These are phyloP conservation scores for Alloascoidea africana DNA, from an alignment of 805 yeast genomes.

Conservation along the genomic window DNA sequence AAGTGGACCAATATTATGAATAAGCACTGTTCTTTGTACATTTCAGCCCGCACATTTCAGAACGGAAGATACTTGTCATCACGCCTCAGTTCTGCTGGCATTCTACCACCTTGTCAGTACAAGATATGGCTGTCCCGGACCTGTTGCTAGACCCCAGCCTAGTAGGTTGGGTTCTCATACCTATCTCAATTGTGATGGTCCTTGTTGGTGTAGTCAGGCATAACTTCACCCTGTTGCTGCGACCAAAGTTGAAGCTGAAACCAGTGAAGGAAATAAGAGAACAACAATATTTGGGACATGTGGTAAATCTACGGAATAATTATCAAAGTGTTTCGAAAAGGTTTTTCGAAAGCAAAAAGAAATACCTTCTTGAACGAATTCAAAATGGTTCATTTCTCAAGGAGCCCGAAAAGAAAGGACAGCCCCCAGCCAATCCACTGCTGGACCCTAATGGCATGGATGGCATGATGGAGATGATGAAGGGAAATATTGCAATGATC, in stretches of 20 bases:
- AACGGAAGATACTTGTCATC: no score
- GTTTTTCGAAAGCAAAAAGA: conserved; percentile 40
- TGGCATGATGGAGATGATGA: conserved; percentile 59
- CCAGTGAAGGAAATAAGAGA: conserved; percentile 39
- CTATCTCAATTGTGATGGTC: conserved; percentile 83
- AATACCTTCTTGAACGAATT: conserved; percentile 30
- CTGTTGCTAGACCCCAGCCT: conserved; percentile 65
- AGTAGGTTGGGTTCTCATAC: conserved; percentile 81
- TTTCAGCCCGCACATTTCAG: no score
- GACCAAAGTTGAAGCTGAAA: conserved; percentile 39
- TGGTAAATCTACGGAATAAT: conserved; percentile 41
- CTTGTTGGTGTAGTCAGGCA: conserved; percentile 70
- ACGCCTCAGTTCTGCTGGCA: no score
- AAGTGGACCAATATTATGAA: no score
- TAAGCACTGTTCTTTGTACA: no score
- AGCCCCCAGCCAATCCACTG: conserved; percentile 41
- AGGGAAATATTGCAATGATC: conserved; percentile 68
- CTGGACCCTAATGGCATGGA: conserved; percentile 61
- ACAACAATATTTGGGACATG: conserved; percentile 45
- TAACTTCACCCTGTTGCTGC: conserved; percentile 44
- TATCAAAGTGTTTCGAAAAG: conserved; percentile 31
- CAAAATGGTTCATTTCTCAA: conserved; percentile 41
- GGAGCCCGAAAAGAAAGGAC: conserved; percentile 24
- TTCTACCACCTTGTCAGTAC: no score
- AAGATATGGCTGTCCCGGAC: conserved; percentile 30